Percentiles rank a stretch among this genome's conserved stretches.
phyloP scores from a whole-genome alignment of 1,284 basidiomycete genomes.

The Exobasidium rhododendri region DNA sequence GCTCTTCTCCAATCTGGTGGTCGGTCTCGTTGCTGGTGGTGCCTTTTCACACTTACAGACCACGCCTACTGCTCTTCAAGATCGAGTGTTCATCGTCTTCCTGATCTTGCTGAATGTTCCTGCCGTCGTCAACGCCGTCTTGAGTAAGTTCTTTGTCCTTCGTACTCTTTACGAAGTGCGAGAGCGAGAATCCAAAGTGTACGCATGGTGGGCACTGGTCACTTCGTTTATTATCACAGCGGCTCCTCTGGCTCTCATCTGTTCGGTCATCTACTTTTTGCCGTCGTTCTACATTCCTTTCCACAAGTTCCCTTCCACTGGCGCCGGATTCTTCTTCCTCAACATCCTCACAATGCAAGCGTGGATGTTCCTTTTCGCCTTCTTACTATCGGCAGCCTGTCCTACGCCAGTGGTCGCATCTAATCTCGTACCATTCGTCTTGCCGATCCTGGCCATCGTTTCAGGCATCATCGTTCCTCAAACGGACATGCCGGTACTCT shows the following conservation, averaged over 20 bases:
- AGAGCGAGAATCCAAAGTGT: constrained; percentile 37
- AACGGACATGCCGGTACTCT: constrained; percentile 34
- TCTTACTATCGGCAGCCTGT: constrained; percentile 44
- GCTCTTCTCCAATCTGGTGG: constrained; percentile 58
- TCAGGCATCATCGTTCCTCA: constrained; percentile 50
- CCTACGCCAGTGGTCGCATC: constrained; percentile 47
- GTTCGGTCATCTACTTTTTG: constrained; percentile 50
- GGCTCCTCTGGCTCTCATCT: constrained; percentile 39
- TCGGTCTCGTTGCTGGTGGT: constrained; percentile 46
- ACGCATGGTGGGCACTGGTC: constrained; percentile 37
- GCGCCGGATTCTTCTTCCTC: constrained; percentile 41
- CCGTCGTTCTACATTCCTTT: constrained; percentile 46
- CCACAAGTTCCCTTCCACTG: constrained; percentile 26
- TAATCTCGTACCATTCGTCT: constrained; percentile 49
- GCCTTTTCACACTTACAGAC: constrained; percentile 28
- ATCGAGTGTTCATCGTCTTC: constrained; percentile 29
- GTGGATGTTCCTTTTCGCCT: constrained; percentile 31
- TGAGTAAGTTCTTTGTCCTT: constrained; percentile 42
- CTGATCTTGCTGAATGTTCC: constrained; percentile 39
- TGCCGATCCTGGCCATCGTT: constrained; percentile 55
- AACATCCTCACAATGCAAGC: constrained; percentile 29
- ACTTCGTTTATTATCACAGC: constrained; percentile 32
- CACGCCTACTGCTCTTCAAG: constrained; percentile 24
- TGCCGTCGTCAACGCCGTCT: constrained; percentile 37
- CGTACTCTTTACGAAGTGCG: constrained; percentile 36